Base-by-base conservation (phyloP, 2,329 filamentous ascomycete genomes). In the Trichoderma arundinaceum region DNA sequence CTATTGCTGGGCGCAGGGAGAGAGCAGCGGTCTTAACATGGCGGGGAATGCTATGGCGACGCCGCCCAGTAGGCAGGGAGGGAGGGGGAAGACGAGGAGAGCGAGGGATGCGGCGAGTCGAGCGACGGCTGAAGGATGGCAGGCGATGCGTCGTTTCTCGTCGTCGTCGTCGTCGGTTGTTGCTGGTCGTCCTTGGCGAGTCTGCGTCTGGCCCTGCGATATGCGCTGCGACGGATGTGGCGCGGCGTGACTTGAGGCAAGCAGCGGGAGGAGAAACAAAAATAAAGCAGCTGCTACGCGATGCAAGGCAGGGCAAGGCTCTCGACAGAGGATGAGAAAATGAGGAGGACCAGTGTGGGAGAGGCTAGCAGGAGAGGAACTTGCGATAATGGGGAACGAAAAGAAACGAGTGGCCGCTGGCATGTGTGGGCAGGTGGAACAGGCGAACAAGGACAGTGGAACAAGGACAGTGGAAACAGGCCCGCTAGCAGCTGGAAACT, bases 21-120 rank as follows among this genome's bases (percentile, higher is more conserved):
- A 69, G 60, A 64, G 68, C 65, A 67, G 71, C 68, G 70, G 68
- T 67, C 65, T 72, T 67, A 70, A 77, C 75, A 77, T 77, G 72
- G 70, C 74, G 69, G 63, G 67, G 62, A 41, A 44, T 32, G 17
- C 43, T 48, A 67, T 61, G 66, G 62, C 62, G 54, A 60, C 46
- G 33, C 39, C 58, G 65, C 53, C 52, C 52, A 58, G 51, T 28
- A 63, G 52, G 44, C 41, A 54, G 52, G 39, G 44, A 56, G 49
- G 35, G 43, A 49, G 28, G 32, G 39, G 28, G 28, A n/a, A 8
- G 4, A 60, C 19, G n/a, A 28, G 58, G 22, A 35, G 13, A 41
- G 33, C 22, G 39, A 49, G 15, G 33, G 57, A 17, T 41, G 56
- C 28, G 35, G 46, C 39, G 39, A 57, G n/a, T n/a, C n/a, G 35